These are phyloP conservation scores for Termitomyces sp. DNA, from an alignment of 768 basidiomycete species.

Conservation along the genomic window DNA sequence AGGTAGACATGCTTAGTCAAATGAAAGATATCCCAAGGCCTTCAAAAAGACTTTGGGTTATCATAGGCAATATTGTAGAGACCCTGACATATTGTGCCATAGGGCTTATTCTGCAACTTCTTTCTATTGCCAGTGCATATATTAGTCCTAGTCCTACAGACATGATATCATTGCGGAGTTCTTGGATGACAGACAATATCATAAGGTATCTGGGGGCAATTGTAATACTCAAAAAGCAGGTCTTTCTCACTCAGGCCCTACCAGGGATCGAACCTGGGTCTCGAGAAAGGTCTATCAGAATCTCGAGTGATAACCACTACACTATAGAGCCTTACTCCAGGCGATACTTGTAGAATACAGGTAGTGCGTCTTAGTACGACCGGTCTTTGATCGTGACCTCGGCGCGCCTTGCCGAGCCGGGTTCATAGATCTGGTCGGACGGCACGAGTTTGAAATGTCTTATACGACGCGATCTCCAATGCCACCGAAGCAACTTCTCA, in stretches of 20 bases:
- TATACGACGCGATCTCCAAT: neutral
- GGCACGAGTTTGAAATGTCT: neutral
- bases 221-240: too few relatives aligned
- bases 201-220: too few relatives aligned
- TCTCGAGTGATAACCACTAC: conserved; percentile 20
- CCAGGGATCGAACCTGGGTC: conserved; percentile 19
- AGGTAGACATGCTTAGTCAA: too few relatives aligned
- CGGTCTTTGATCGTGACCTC: neutral
- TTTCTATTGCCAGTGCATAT: neutral
- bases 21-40: neutral
- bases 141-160: too few relatives aligned
- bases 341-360: too few relatives aligned
- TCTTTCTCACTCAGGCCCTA: too few relatives aligned
- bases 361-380: too few relatives aligned
- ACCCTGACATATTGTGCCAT: neutral
- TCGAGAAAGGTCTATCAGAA: conserved; percentile 14
- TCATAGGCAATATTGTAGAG: neutral
- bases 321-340: conserved; percentile 11
- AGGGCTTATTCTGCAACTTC: neutral
- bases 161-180: too few relatives aligned
- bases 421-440: neutral
- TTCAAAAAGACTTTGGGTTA: neutral
- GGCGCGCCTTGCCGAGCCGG: neutral
- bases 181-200: too few relatives aligned
- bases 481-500: neutral